Evolutionary conservation across 2,329 filamentous ascomycete species (phyloP).

Genomic region (Corynespora cassiicola): DNA sequence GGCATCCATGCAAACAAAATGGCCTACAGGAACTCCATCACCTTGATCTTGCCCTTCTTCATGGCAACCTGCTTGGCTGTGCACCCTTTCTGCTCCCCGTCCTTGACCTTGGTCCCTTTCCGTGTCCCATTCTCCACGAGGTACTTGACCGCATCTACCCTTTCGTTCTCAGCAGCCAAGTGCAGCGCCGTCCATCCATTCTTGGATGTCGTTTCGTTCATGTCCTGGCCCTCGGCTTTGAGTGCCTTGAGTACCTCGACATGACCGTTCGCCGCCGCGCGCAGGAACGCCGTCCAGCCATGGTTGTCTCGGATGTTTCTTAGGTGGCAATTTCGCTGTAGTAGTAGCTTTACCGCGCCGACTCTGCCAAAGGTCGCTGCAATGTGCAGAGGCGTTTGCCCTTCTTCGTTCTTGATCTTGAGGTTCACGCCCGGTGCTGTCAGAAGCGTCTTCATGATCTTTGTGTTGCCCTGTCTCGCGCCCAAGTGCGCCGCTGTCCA

Average conservation of each 20-base stretch:
- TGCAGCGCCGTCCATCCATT: constrained; percentile 24
- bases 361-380: constrained; percentile 15
- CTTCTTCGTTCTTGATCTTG: constrained; percentile 19
- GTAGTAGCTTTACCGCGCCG: constrained; percentile 13
- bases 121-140: constrained; percentile 16
- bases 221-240: constrained; percentile 16
- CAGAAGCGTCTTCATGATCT: constrained; percentile 18
- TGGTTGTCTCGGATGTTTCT: constrained; percentile 13
- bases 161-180: constrained; percentile 18
- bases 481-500: constrained; percentile 26
- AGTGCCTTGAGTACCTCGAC: constrained; percentile 17
- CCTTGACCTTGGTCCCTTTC: constrained; percentile 10
- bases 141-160: constrained; percentile 15
- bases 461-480: constrained; percentile 17
- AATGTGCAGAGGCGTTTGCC: constrained; percentile 20
- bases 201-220: constrained; percentile 16
- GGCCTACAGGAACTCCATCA: no score
- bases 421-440: constrained; percentile 18
- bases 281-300: constrained; percentile 17
- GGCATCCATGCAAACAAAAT: no score
- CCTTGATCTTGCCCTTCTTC: constrained; percentile 6
- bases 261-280: constrained; percentile 18
- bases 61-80: constrained; percentile 21
- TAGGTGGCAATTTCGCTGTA: constrained; percentile 11
- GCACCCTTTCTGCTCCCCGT: constrained; percentile 11